Conservation (phyloP, 805 yeast genomes). For the Metschnikowia cubensis region DNA sequence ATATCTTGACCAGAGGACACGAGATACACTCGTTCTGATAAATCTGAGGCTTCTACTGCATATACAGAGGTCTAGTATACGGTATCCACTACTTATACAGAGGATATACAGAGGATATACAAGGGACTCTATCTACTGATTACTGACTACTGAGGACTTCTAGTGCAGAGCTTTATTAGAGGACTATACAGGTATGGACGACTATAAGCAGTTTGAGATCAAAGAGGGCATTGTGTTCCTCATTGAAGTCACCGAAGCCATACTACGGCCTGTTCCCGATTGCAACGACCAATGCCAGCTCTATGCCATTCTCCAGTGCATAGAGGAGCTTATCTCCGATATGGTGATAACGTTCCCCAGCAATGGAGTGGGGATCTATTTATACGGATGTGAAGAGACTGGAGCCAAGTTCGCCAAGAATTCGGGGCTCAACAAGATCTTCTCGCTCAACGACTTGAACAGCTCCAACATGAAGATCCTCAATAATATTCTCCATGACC, state of each 20-base stretch:
- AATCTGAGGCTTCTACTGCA: too few species aligned
- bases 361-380: constrained; percentile 72
- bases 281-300: constrained; percentile 42
- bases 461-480: constrained; percentile 53
- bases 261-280: constrained; percentile 34
- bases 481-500: constrained; percentile 48
- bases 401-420: constrained; percentile 22
- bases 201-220: constrained; percentile 41
- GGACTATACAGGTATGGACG: constrained; percentile 6
- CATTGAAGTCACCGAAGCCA: constrained; percentile 53
- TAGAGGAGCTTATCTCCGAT: constrained; percentile 60
- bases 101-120: too few species aligned
- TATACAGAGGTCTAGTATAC: too few species aligned
- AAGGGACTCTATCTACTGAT: too few species aligned
- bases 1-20: too few species aligned
- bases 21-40: too few species aligned
- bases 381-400: constrained; percentile 47
- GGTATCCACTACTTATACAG: too few species aligned
- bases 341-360: constrained; percentile 60
- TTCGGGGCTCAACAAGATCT: constrained; percentile 45
- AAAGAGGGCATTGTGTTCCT: constrained; percentile 64
- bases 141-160: too few species aligned
- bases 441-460: constrained; percentile 53
- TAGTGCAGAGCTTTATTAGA: too few species aligned
- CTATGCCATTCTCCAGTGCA: constrained; percentile 50